Evolutionary conservation across 257 asterid species (phyloP).

Genomic region (Coffea eugenioides): DNA sequence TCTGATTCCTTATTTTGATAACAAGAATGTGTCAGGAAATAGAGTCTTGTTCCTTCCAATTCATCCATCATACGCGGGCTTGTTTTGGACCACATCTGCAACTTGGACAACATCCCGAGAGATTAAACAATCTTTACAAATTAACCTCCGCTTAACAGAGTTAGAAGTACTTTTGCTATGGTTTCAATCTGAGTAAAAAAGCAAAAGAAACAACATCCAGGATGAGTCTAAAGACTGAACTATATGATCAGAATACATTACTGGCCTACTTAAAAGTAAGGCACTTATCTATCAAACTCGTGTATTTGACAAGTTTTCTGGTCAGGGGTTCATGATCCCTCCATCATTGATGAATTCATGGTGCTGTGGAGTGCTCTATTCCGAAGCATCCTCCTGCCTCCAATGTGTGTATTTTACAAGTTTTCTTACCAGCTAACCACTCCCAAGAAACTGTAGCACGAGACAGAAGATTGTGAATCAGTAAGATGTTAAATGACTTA

Average conservation of each 20-base stretch:
- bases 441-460: slow-evolving; percentile 1
- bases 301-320: neutral
- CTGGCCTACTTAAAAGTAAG: neutral
- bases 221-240: neutral
- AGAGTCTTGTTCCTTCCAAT: neutral
- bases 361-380: neutral
- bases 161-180: neutral
- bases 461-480: neutral
- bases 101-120: neutral
- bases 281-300: neutral
- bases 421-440: neutral
- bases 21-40: neutral
- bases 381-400: neutral
- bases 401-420: neutral
- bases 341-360: neutral
- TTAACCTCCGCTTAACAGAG: neutral
- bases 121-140: neutral
- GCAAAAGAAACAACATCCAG: neutral
- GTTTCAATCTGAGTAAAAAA: neutral
- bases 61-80: neutral
- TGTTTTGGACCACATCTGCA: neutral
- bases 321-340: neutral
- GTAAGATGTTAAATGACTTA: neutral
- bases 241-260: neutral
- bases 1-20: neutral